Evolutionary conservation across 2,329 filamentous ascomycete species (phyloP).

Genomic region (Xylaria sp.): DNA sequence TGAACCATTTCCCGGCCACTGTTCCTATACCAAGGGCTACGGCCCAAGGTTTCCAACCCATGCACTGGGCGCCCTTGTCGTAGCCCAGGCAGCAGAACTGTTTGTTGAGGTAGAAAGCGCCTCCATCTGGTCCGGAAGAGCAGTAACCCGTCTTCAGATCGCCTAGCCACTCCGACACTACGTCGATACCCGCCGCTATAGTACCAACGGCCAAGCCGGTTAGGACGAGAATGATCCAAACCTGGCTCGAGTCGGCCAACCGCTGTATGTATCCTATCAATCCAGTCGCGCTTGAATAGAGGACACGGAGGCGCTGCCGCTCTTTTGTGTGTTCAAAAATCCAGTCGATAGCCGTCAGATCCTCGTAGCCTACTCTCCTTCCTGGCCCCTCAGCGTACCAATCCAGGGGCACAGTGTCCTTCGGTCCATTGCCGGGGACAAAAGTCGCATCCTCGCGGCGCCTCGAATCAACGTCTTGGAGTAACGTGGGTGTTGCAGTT

Average conservation of each 20-base stretch:
- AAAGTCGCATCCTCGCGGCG: conserved; percentile 25
- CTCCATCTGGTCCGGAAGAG: conserved; percentile 73
- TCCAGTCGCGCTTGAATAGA: conserved; percentile 72
- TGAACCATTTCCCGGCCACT: conserved; percentile 73
- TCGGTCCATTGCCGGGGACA: conserved; percentile 37
- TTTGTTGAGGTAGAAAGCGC: conserved; percentile 88
- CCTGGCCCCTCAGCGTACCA: conserved; percentile 93
- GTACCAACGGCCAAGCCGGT: conserved; percentile 84
- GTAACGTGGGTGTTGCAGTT: conserved; percentile 35
- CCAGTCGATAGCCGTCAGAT: conserved; percentile 98
- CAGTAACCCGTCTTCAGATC: conserved; percentile 93
- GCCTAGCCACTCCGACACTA: conserved; percentile 90
- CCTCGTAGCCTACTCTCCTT: conserved; percentile 89
- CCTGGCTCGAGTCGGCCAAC: conserved; percentile 82
- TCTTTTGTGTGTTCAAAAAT: conserved; percentile 99
- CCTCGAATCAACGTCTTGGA: conserved; percentile 31
- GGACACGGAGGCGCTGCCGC: conserved; percentile 79
- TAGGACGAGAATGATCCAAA: conserved; percentile 87
- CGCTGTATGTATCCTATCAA: conserved; percentile 74
- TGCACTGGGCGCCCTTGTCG: conserved; percentile 79
- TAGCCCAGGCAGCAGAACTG: conserved; percentile 94
- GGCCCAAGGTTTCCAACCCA: conserved; percentile 88
- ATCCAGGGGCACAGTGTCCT: conserved; percentile 64
- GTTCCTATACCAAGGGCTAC: conserved; percentile 71
- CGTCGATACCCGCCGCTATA: conserved; percentile 86